Base-by-base conservation (phyloP, 805 yeast genomes). In the Wickerhamomyces kurtzmanii region DNA sequence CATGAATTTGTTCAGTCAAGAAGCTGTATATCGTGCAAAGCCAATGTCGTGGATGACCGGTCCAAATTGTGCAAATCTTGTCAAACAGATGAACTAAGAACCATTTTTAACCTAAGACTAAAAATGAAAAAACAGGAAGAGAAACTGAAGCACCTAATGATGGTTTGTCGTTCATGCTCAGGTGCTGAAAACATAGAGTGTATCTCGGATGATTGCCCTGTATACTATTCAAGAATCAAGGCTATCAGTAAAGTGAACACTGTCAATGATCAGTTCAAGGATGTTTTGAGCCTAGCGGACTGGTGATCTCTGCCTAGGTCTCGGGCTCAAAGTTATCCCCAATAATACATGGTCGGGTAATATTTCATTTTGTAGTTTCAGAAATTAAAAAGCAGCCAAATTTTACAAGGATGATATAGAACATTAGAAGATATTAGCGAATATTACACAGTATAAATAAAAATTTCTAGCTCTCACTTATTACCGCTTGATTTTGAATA, bases 151-250 rank as follows among this genome's bases (percentile, higher is more conserved):
- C 42, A 49, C 3, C 33, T 59, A 4, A 13, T 51, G 7, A 34
- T 40, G 3, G 40, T 60, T 5, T 68, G 73, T 32, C 44, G 57
- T 16, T 39, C 40, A 1, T 62, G 71, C 35, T 43, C 57, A 22
- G 42, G 50, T 5, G 49, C 53, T 4, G 52, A 47, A 5, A 46
- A 52, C 1, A 48, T 55, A 1, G 31, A 40, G 1, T 83, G 93
- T 45, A 54, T 51, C 6, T 78, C 83, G 24, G 65, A 64, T 20
- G 85, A 76, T 41, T 83, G 93, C 45, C 63, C 75, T 0, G 55
- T 75, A 1, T 81, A 64, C 43, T 82, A 63, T 42, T 58, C 69
- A 6, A 59, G 75, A 27, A 53, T 66, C 9, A 68, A 70, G 39
- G 54, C 64, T 3, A 30, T 35, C 4, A 53, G 49, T 20, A 53